A percentile compares a stretch with the other conserved stretches of the same genome.
phyloP scores from a whole-genome alignment of 2,329 filamentous ascomycete genomes.

The Claviceps sp. region DNA sequence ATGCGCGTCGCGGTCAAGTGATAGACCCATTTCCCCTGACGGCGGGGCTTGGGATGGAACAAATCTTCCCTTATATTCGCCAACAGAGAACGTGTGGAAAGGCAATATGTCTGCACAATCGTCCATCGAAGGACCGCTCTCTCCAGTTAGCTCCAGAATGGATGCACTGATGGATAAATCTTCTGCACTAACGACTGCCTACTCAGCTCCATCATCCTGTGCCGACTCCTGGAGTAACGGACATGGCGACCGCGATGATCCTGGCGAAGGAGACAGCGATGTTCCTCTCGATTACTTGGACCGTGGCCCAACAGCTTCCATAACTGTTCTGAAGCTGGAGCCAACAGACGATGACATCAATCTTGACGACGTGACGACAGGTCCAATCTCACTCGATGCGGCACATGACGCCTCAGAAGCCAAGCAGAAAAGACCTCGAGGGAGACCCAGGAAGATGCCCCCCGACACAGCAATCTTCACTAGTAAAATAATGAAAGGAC shows the following conservation, averaged over 20 bases:
- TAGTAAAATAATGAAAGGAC: slow-evolving; percentile 64
- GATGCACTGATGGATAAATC: slow-evolving; percentile 27
- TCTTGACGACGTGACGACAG: slow-evolving; percentile 37
- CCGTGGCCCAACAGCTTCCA: slow-evolving; percentile 28
- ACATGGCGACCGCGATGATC: slow-evolving; percentile 25
- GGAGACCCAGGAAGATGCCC: slow-evolving; percentile 72
- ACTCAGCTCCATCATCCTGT: slow-evolving; percentile 33
- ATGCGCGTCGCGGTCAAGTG: slow-evolving; percentile 32
- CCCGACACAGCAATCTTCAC: slow-evolving; percentile 41
- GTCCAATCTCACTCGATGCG: slow-evolving; percentile 11
- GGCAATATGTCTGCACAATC: slow-evolving; percentile 13
- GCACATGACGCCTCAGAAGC: slow-evolving; percentile 15
- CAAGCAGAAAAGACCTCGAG: slow-evolving; percentile 54
- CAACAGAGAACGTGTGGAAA: slow-evolving; percentile 18
- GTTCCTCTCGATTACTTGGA: slow-evolving; percentile 33
- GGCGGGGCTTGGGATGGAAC: slow-evolving; percentile 19
- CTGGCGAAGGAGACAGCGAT: slow-evolving; percentile 26
- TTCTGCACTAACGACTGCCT: slow-evolving; percentile 27
- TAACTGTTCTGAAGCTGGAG: slow-evolving; percentile 41
- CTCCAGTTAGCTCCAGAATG: slow-evolving; percentile 38
- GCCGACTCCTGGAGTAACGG: slow-evolving; percentile 30
- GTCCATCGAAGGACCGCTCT: slow-evolving; percentile 34
- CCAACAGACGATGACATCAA: slow-evolving; percentile 42
- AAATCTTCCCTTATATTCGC: slow-evolving; percentile 19
- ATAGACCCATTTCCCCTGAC: slow-evolving; percentile 31